Percentiles rank a stretch among this genome's conserved stretches.
Conservation (phyloP, 257 asterid species). For the Jaltomata sinuosa region DNA sequence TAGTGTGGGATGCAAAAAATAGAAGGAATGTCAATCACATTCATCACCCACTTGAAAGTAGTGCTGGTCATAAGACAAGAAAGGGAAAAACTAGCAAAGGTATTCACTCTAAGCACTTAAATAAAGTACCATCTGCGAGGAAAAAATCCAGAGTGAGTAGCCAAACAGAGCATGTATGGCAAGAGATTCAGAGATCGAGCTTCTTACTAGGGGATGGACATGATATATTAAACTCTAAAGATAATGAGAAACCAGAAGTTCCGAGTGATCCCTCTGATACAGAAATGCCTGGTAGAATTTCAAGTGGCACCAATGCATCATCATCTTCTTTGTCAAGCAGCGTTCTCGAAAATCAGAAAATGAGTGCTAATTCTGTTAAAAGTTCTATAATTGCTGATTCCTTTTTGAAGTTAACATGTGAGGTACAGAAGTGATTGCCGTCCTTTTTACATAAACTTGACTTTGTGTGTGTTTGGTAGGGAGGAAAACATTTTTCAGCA, state of each 20-base stretch:
- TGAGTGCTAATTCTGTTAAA: conserved; percentile 51
- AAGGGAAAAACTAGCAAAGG: conserved; percentile 32
- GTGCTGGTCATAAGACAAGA: conserved; percentile 41
- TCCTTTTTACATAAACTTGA: not conserved
- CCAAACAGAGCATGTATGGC: conserved; percentile 62
- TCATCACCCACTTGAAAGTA: conserved; percentile 91
- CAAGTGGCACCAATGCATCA: conserved; percentile 62
- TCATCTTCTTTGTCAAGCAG: conserved; percentile 57
- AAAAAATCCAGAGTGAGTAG: conserved; percentile 53
- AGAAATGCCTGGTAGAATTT: conserved; percentile 48
- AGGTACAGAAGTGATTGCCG: conserved; percentile 42
- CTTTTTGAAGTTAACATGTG: conserved; percentile 72
- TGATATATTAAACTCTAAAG: conserved; percentile 48
- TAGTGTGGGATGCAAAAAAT: conserved; percentile 90
- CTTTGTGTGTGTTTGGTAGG: not conserved
- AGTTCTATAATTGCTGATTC: conserved; percentile 57
- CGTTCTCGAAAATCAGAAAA: conserved; percentile 49
- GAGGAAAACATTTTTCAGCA: not conserved
- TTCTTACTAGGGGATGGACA: conserved; percentile 65
- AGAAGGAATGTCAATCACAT: conserved; percentile 63
- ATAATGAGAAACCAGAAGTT: conserved; percentile 37
- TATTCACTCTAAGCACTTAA: conserved; percentile 34
- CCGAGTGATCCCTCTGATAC: conserved; percentile 75
- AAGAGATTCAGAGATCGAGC: conserved; percentile 76
- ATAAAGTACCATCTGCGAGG: conserved; percentile 42